A percentile compares a stretch with the other conserved stretches of the same genome.
Evolutionary conservation across 345 rosid species (phyloP).

Genomic region (Isatis tinctoria): DNA sequence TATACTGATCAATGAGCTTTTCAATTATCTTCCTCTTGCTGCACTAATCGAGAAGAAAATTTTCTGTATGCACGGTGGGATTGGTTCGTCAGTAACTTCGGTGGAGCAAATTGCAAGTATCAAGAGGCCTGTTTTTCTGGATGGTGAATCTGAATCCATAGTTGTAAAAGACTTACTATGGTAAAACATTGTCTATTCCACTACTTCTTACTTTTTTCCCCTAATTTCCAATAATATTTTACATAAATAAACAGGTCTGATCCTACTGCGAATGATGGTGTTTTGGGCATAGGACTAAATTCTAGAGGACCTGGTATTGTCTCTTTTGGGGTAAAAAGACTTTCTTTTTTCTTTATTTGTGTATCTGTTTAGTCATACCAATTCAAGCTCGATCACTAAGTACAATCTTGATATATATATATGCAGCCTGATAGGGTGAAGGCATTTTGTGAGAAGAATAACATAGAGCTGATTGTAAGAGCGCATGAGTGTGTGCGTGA

Average conservation of each 20-base stretch:
- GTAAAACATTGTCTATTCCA: constrained; percentile 34
- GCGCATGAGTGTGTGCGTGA: constrained; percentile 93
- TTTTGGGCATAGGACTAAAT: constrained; percentile 71
- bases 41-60: constrained; percentile 82
- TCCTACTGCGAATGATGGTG: constrained; percentile 72
- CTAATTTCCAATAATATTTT: constrained; percentile 13
- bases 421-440: constrained; percentile 84
- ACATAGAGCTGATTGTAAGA: constrained; percentile 64
- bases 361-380: not conserved
- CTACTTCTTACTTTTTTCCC: not conserved
- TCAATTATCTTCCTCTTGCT: constrained; percentile 78
- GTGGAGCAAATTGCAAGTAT: constrained; percentile 76
- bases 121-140: constrained; percentile 74
- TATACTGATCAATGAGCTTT: constrained; percentile 74
- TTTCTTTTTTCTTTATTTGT: not conserved
- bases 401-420: not conserved
- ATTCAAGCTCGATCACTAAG: not conserved
- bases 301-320: constrained; percentile 71
- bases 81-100: constrained; percentile 63
- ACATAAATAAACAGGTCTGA: constrained; percentile 65
- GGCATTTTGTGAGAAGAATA: constrained; percentile 68
- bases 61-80: constrained; percentile 90
- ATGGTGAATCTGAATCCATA: constrained; percentile 42
- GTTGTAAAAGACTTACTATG: constrained; percentile 80
- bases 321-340: constrained; percentile 76